A percentile compares a stretch with the other conserved stretches of the same genome.
phyloP scores from a whole-genome alignment of 257 asterid genomes.

The Leptodermis oblonga region DNA sequence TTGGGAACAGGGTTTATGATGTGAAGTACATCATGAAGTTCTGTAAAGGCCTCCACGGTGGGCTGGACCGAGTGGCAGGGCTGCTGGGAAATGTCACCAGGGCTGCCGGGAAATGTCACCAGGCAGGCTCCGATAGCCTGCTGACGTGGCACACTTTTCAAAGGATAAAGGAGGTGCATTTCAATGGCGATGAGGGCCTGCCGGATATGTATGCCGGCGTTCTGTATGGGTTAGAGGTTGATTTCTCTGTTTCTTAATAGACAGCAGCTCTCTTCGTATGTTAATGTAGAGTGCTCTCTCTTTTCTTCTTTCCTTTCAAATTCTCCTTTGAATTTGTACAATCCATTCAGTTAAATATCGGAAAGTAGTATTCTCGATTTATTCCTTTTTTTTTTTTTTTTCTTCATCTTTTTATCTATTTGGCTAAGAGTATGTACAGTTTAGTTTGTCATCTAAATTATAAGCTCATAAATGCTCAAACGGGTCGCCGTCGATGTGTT shows the following conservation, averaged over 20 bases:
- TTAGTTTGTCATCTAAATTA: background rate
- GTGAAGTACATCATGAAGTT: slow-evolving; percentile 67
- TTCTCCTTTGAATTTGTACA: slow-evolving; percentile 32
- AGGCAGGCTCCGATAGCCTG: slow-evolving; percentile 89
- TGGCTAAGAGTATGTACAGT: background rate
- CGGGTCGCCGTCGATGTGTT: background rate
- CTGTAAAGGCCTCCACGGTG: slow-evolving; percentile 65
- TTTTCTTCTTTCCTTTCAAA: slow-evolving; percentile 11
- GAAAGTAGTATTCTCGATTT: slow-evolving; percentile 12
- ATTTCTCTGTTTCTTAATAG: slow-evolving; percentile 10
- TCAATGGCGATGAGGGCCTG: slow-evolving; percentile 35
- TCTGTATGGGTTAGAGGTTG: slow-evolving; percentile 77
- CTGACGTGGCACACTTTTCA: slow-evolving; percentile 70
- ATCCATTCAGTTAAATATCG: slow-evolving; percentile 30
- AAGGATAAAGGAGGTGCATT: slow-evolving; percentile 47
- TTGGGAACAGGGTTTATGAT: slow-evolving; percentile 68
- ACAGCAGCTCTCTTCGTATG: slow-evolving; percentile 21
- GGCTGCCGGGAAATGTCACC: slow-evolving; percentile 65
- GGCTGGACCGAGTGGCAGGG: slow-evolving; percentile 63
- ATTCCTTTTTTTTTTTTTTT: background rate
- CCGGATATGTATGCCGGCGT: slow-evolving; percentile 58
- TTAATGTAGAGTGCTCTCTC: slow-evolving; percentile 30
- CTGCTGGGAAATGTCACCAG: slow-evolving; percentile 50
- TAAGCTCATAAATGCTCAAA: background rate
- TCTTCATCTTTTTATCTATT: background rate